Conservation (phyloP, 768 basidiomycete genomes). For the Tricholoma hemisulphureum region DNA sequence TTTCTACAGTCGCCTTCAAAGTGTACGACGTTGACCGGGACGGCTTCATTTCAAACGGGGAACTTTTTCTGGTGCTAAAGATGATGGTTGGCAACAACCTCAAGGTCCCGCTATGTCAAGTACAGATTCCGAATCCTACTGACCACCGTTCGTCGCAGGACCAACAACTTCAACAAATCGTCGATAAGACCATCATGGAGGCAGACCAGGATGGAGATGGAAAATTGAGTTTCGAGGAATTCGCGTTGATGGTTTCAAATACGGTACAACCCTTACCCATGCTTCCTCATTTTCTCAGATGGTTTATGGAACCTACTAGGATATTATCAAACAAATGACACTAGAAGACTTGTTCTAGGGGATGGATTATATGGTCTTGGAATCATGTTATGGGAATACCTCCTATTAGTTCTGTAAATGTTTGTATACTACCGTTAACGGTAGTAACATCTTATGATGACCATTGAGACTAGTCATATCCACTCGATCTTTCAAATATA, state of each 20-base stretch:
- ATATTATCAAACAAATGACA: conserved; percentile 99
- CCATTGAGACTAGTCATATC: conserved; percentile 17
- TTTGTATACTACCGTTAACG: neutral
- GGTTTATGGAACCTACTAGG: conserved; percentile 42
- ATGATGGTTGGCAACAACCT: conserved; percentile 99
- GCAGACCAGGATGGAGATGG: conserved; percentile 98
- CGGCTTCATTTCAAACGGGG: conserved; percentile 96
- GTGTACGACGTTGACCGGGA: conserved; percentile 99
- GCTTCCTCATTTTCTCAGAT: neutral
- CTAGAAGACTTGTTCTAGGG: conserved; percentile 86
- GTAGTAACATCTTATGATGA: conserved; percentile 4
- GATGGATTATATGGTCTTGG: no score
- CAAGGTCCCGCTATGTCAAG: conserved; percentile 57
- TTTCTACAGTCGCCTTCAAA: conserved; percentile 88
- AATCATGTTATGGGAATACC: no score
- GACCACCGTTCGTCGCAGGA: conserved; percentile 52
- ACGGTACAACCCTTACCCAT: conserved; percentile 57
- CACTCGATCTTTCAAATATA: conserved; percentile 44
- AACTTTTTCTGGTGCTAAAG: conserved; percentile 96
- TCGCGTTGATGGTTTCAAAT: conserved; percentile 93
- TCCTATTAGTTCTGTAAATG: no score
- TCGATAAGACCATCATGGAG: conserved; percentile 99
- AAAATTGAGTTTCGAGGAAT: conserved; percentile 96
- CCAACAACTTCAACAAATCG: conserved; percentile 97
- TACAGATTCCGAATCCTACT: conserved; percentile 3